Base-by-base conservation (phyloP, 306 rosid genomes). In the Quercus alba region DNA sequence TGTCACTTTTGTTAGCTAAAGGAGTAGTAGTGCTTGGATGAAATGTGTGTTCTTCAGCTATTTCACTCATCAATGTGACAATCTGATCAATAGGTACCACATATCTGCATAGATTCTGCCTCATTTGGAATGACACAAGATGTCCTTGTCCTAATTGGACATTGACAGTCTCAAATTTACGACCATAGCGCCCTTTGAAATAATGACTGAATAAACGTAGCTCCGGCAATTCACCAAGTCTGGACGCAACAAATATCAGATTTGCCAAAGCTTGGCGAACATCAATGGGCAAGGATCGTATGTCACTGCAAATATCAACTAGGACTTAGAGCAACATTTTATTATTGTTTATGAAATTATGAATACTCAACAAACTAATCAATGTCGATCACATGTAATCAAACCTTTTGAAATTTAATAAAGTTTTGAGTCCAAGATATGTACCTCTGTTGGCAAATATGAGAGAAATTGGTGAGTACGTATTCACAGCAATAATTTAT, bases 181-280 rank as follows among this genome's bases (percentile, higher is more conserved):
- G n/a, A 2, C 85, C 86, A 74, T 54, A 83, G 49, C 38, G 70
- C 2, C 80, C 78, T 51, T 38, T 77, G 55, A 80, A 80, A 31
- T 74, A 46, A 73, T 76, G 33, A 7, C 79, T 75, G 21, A 77
- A 5, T 9, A 5, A 5, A 19, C 11, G 54, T 5, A 80, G 62
- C 62, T 73, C 81, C 11, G 85, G 77, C 66, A 86, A 28, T 57
- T 83, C 89, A 63, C 79, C 87, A 70, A 68, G 77, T 38, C 87
- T 80, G 66, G 79, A 86, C 52, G 77, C 85, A 69, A 74, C 78
- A 80, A 55, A 86, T 74, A 70, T 74, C 70, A 86, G 21, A 80
- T 80, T 86, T 18, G 83, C 83, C 13, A 74, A 12, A 19, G 87
- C 87, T 81, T 80, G 83, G 11, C 21, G 71, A n/a, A 82, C 78